phyloP scores from a whole-genome alignment of 441 rosid species.

The Brassica balearica region DNA sequence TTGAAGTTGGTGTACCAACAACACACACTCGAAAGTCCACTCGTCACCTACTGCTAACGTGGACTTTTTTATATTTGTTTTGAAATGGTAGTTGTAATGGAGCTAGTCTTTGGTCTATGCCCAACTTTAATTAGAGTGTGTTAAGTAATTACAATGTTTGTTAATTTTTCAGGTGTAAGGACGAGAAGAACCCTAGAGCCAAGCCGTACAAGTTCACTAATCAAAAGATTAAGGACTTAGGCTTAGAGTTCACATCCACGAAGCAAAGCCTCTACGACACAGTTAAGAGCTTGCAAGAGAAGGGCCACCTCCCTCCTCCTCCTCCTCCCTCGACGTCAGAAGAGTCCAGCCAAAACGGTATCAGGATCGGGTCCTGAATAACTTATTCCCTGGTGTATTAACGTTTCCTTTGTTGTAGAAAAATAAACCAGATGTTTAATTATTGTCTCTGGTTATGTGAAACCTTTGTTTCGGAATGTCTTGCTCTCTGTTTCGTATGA shows the following conservation, averaged over 20 bases:
- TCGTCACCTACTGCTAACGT: conserved; percentile 30
- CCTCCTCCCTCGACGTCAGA: conserved; percentile 39
- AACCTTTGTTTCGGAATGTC: conserved; percentile 23
- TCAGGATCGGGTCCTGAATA: conserved; percentile 38
- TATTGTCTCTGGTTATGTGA: conserved; percentile 32
- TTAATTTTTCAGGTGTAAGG: conserved; percentile 64
- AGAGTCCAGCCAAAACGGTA: conserved; percentile 40
- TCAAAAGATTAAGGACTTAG: conserved; percentile 79
- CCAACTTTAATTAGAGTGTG: conserved; percentile 10
- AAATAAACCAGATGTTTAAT: not conserved
- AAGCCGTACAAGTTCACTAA: conserved; percentile 73
- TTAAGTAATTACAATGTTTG: not conserved
- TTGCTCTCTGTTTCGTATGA: conserved; percentile 16
- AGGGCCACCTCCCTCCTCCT: conserved; percentile 72
- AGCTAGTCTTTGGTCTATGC: conserved; percentile 11
- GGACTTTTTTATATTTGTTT: conserved; percentile 10
- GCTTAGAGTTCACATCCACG: conserved; percentile 71
- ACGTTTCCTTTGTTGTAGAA: not conserved
- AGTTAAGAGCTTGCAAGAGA: conserved; percentile 83
- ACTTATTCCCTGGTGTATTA: conserved; percentile 4
- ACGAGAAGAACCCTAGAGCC: conserved; percentile 80
- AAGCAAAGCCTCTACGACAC: conserved; percentile 78
- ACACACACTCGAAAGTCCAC: conserved; percentile 24
- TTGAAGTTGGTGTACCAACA: conserved; percentile 41
- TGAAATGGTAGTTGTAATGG: conserved; percentile 22